These are phyloP conservation scores for Tolypocladium pustulatum DNA, from an alignment of 2,329 filamentous ascomycete genomes.

Conservation along the genomic window DNA sequence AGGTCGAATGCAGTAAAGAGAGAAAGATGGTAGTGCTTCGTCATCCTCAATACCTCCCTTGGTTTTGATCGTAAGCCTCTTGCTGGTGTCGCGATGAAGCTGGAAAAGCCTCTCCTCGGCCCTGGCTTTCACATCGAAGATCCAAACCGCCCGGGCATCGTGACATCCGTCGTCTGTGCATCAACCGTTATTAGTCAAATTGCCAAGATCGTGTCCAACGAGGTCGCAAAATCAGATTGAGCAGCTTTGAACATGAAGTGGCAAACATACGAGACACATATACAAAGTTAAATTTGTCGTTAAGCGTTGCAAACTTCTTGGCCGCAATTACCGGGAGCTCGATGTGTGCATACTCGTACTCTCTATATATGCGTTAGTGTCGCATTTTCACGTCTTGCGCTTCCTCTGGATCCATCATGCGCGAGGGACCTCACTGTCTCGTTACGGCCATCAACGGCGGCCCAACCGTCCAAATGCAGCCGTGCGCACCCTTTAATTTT, in stretches of 20 bases:
- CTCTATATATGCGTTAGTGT: neutral
- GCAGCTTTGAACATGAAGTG: neutral
- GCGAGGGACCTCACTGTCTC: neutral
- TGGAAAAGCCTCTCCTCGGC: slow-evolving; percentile 1
- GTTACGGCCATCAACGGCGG: neutral
- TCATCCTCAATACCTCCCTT: neutral
- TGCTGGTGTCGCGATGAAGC: slow-evolving; percentile 1
- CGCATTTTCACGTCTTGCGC: neutral
- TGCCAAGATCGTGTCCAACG: no score
- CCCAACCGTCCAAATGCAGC: slow-evolving; percentile 3
- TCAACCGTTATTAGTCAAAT: neutral
- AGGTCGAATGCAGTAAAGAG: neutral
- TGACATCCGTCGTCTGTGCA: neutral
- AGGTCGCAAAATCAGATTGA: neutral
- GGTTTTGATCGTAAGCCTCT: neutral
- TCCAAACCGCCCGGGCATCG: neutral
- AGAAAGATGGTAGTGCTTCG: neutral
- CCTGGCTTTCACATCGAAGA: neutral
- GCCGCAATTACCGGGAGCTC: neutral
- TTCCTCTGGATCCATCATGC: neutral
- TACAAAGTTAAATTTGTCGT: slow-evolving; percentile 1
- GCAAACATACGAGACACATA: neutral
- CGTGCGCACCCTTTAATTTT: slow-evolving; percentile 3
- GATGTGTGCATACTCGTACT: slow-evolving; percentile 1
- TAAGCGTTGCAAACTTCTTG: neutral